Evolutionary conservation across 176 grass and related monocot genomes (phyloP).

Genomic region (Themeda triandra): DNA sequence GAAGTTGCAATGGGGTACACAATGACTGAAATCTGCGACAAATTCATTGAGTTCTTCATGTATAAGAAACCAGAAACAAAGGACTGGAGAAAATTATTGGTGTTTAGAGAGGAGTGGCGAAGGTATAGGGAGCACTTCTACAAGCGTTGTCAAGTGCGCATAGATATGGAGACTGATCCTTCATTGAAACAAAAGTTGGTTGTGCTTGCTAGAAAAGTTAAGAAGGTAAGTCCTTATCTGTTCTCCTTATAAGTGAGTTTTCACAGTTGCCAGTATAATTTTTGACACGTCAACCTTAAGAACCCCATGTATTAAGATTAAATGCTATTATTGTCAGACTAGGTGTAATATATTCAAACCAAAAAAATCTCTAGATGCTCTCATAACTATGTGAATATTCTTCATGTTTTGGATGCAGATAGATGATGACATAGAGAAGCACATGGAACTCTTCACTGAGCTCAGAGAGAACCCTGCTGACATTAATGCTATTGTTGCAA

Average conservation of each 20-base stretch:
- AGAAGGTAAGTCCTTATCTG: constrained; percentile 57
- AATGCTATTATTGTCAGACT: not conserved
- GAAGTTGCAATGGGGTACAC: constrained; percentile 79
- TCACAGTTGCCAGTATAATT: not conserved
- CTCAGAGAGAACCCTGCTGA: constrained; percentile 67
- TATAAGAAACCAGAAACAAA: constrained; percentile 75
- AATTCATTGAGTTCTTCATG: constrained; percentile 90
- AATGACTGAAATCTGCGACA: constrained; percentile 82
- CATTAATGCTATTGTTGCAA: constrained; percentile 81
- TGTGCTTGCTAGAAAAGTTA: constrained; percentile 83
- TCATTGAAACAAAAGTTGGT: constrained; percentile 66
- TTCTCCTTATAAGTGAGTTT: constrained; percentile 10
- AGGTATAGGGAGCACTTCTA: constrained; percentile 75
- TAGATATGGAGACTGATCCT: constrained; percentile 57
- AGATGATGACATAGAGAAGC: constrained; percentile 79
- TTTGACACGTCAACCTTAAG: not conserved
- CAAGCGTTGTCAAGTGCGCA: constrained; percentile 35
- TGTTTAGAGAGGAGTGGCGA: constrained; percentile 87
- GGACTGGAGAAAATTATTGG: constrained; percentile 89
- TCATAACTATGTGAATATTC: constrained; percentile 13
- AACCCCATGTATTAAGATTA: not conserved
- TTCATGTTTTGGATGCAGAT: constrained; percentile 54
- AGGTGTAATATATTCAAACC: not conserved
- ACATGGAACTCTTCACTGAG: constrained; percentile 83
- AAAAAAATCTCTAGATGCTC: not conserved